Evolutionary conservation across 495 filamentous ascomycete species (phyloP).

Genomic region (Bacidia rubella): DNA sequence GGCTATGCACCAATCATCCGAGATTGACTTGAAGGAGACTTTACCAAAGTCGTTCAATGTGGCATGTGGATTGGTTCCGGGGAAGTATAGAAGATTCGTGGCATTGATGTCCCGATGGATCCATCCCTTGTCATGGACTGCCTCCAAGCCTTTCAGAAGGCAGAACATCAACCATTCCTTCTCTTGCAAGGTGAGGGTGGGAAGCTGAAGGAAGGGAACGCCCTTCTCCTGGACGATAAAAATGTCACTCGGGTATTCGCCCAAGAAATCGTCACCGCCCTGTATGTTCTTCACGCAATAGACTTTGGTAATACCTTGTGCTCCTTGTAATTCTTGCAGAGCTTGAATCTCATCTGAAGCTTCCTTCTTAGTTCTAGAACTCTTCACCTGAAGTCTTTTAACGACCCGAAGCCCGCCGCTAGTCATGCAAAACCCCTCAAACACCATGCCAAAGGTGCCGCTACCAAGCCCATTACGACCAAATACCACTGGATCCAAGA

Average conservation of each 20-base stretch:
- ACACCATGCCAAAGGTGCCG: neutral
- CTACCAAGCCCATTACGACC: neutral
- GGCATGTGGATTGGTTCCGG: neutral
- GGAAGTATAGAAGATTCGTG: slow-evolving; percentile 9
- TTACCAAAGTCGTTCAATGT: slow-evolving; percentile 8
- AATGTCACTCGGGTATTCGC: neutral
- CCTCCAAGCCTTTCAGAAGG: neutral
- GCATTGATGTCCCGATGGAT: slow-evolving; percentile 11
- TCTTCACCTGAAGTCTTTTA: neutral
- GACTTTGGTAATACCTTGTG: neutral
- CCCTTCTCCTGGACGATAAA: slow-evolving; percentile 5
- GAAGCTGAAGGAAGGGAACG: neutral
- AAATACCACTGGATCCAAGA: neutral
- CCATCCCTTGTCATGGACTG: slow-evolving; percentile 1
- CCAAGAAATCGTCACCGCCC: neutral
- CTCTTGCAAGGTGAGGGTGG: neutral
- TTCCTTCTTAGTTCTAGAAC: neutral
- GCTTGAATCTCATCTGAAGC: neutral
- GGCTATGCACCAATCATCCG: neutral
- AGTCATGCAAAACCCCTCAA: neutral
- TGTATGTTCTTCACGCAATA: neutral
- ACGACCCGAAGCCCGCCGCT: neutral
- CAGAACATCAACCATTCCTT: neutral
- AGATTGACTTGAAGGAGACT: neutral
- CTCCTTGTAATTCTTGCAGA: neutral